These are phyloP conservation scores for Rasamsonia emersonii DNA, from an alignment of 2,329 filamentous ascomycete species.

Conservation along the genomic window DNA sequence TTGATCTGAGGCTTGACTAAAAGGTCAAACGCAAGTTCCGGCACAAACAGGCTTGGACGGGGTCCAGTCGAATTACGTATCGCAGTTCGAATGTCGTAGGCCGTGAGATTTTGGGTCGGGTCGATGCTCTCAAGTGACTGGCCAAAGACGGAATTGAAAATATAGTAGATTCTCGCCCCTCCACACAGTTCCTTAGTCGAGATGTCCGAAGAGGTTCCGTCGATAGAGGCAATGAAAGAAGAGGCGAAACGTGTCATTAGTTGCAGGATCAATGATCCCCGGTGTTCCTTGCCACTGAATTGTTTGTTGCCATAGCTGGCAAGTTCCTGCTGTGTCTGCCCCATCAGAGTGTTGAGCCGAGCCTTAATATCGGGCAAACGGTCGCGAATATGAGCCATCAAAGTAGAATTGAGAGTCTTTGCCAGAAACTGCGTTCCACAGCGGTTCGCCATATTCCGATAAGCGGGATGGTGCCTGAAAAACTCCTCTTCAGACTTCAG, in stretches of 20 bases:
- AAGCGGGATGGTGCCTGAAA: constrained; percentile 94
- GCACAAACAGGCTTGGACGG: constrained; percentile 89
- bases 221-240: constrained; percentile 96
- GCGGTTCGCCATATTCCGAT: constrained; percentile 86
- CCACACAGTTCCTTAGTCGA: constrained; percentile 97
- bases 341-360: constrained; percentile 94
- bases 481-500: constrained; percentile 86
- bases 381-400: constrained; percentile 95
- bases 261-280: constrained; percentile 88
- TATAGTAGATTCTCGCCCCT: constrained; percentile 94
- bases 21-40: constrained; percentile 93
- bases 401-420: constrained; percentile 86
- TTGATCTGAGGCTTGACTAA: constrained; percentile 99
- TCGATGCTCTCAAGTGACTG: constrained; percentile 95
- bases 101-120: constrained; percentile 88
- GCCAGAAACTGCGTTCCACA: constrained; percentile 93
- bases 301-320: constrained; percentile 97
- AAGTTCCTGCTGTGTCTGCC: constrained; percentile 97
- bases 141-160: constrained; percentile 97
- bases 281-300: constrained; percentile 94
- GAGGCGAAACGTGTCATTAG: constrained; percentile 97
- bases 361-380: constrained; percentile 96
- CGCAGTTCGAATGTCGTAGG: constrained; percentile 89
- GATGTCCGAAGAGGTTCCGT: constrained; percentile 96
- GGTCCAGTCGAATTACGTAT: constrained; percentile 97